Percentiles rank a stretch among this genome's conserved stretches.
Conservation (phyloP, 2,329 filamentous ascomycete species). For the Colletotrichum lentis region DNA sequence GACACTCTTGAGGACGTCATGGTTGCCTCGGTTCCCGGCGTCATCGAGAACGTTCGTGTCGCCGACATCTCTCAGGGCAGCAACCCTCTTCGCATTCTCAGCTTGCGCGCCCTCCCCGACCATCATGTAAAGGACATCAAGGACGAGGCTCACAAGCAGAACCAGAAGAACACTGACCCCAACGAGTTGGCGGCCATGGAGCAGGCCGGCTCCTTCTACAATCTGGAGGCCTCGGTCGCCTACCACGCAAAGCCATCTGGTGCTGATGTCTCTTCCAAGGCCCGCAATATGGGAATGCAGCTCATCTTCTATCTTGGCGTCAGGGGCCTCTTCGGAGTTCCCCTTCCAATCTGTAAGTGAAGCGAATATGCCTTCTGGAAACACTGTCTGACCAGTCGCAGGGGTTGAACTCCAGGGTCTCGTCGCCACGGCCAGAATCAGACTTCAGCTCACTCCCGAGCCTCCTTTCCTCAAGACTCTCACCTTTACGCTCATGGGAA, state of each 20-base stretch:
- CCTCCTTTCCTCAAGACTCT: conserved; percentile 91
- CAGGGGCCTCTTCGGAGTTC: conserved; percentile 87
- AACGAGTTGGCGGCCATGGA: conserved; percentile 89
- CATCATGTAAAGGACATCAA: conserved; percentile 83
- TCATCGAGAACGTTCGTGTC: conserved; percentile 94
- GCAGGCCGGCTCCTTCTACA: conserved; percentile 90
- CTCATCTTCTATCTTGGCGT: conserved; percentile 92
- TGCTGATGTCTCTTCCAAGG: conserved; percentile 77
- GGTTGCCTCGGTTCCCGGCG: conserved; percentile 89
- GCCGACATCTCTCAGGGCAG: conserved; percentile 94
- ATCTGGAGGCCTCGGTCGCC: conserved; percentile 77
- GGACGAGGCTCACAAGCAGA: conserved; percentile 62
- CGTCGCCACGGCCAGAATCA: conserved; percentile 73
- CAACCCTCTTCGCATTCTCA: conserved; percentile 89
- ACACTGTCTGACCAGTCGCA: conserved; percentile 61
- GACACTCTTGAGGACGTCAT: conserved; percentile 88
- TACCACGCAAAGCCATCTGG: conserved; percentile 82
- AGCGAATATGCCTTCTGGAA: conserved; percentile 39
- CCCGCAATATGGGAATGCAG: conserved; percentile 74
- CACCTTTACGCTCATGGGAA: conserved; percentile 92
- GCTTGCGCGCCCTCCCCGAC: conserved; percentile 85
- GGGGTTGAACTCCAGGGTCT: conserved; percentile 78
- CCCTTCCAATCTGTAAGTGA: conserved; percentile 75
- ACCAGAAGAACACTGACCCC: conserved; percentile 73
- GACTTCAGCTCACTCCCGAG: conserved; percentile 81